These are phyloP conservation scores for Trametes sp. DNA, from an alignment of 1,284 basidiomycete species.

Conservation along the genomic window DNA sequence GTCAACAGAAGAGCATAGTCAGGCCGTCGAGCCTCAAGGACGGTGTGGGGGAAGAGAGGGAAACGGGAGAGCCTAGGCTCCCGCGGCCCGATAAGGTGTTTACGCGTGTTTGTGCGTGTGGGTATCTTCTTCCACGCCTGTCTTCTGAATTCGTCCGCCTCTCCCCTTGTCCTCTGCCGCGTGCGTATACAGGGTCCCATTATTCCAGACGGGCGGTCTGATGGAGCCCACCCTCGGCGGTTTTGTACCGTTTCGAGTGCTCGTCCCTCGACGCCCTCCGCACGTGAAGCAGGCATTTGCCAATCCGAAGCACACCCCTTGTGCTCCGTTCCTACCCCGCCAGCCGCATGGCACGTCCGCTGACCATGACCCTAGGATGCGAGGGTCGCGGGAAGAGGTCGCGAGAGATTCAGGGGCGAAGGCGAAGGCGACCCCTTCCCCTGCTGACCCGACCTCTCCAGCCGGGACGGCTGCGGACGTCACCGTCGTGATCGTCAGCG, in stretches of 20 bases:
- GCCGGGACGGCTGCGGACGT: no score
- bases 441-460: no score
- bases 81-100: neutral
- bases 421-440: no score
- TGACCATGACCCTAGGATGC: no score
- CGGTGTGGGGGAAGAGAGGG: no score
- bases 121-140: slow-evolving; percentile 2
- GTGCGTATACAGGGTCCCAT: neutral
- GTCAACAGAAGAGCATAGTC: no score
- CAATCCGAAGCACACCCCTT: neutral
- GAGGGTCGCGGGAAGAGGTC: no score
- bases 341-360: no score
- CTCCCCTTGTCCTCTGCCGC: slow-evolving; percentile 2
- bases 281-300: neutral
- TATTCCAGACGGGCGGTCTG: slow-evolving; percentile 7
- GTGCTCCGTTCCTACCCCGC: no score
- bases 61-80: neutral
- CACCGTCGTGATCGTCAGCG: no score
- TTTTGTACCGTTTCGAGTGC: neutral
- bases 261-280: neutral
- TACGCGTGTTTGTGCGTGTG: slow-evolving; percentile 8
- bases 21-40: no score
- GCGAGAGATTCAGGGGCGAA: no score
- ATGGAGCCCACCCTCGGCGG: neutral
- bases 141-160: neutral